These are phyloP conservation scores for Globisporangium sylvaticum DNA, from an alignment of 352 stramenopile species.

Conservation along the genomic window DNA sequence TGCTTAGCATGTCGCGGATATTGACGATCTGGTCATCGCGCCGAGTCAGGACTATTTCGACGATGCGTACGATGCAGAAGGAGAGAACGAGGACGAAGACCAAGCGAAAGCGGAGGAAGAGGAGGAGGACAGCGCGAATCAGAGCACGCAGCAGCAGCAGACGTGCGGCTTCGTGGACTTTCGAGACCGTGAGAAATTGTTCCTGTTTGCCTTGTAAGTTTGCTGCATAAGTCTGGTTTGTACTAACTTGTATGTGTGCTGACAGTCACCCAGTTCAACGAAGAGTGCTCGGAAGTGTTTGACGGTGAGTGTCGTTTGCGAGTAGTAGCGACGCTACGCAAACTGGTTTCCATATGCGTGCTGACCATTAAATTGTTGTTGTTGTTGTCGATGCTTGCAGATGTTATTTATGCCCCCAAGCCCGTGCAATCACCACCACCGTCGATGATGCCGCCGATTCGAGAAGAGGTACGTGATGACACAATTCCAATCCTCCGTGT, in stretches of 20 bases:
- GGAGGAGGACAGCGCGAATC: neutral
- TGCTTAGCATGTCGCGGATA: slow-evolving; percentile 16
- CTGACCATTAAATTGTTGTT: neutral
- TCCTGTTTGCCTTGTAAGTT: neutral
- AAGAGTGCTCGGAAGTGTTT: slow-evolving; percentile 18
- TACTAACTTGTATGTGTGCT: neutral
- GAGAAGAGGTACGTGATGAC: slow-evolving; percentile 3
- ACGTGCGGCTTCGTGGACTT: slow-evolving; percentile 20
- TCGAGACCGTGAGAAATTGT: slow-evolving; percentile 11
- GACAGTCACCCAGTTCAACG: slow-evolving; percentile 10
- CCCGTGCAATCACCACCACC: neutral
- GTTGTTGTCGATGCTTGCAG: neutral
- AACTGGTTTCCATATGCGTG: neutral
- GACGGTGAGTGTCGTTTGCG: slow-evolving; percentile 4
- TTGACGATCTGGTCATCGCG: slow-evolving; percentile 12
- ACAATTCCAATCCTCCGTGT: neutral
- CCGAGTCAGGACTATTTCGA: slow-evolving; percentile 22
- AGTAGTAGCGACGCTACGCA: neutral
- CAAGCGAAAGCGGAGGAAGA: neutral
- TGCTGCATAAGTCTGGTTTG: neutral
- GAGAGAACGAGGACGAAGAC: neutral
- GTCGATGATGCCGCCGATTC: slow-evolving; percentile 3
- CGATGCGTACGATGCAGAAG: slow-evolving; percentile 4
- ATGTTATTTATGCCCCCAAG: slow-evolving; percentile 11
- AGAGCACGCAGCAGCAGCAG: slow-evolving; percentile 2